A percentile compares a stretch with the other conserved stretches of the same genome.
These are phyloP conservation scores for Penicillium occitanis DNA, from an alignment of 2,329 filamentous ascomycete genomes.

Conservation along the genomic window DNA sequence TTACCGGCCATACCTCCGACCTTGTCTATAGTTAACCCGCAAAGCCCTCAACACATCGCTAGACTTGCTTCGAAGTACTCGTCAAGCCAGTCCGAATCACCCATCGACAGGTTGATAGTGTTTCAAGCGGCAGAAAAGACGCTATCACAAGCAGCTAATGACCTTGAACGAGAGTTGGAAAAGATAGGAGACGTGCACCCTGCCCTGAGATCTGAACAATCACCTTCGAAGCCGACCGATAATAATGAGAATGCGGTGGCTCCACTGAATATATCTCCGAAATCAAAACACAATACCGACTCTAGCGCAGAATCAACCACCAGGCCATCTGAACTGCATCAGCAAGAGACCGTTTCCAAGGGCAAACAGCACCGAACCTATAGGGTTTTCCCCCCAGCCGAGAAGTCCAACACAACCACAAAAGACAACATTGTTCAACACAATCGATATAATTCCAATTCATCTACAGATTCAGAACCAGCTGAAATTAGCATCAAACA, in stretches of 20 bases:
- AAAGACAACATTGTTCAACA: background rate
- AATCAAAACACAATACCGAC: background rate
- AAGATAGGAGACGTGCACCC: slow-evolving; percentile 24
- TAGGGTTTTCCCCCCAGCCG: slow-evolving; percentile 8
- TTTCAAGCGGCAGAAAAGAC: slow-evolving; percentile 23
- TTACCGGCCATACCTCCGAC: slow-evolving; percentile 36
- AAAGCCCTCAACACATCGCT: slow-evolving; percentile 13
- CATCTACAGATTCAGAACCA: background rate
- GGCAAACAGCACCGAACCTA: slow-evolving; percentile 8
- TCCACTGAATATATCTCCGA: slow-evolving; percentile 6
- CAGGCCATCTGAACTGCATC: background rate
- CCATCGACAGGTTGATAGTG: slow-evolving; percentile 8
- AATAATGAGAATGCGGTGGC: slow-evolving; percentile 7
- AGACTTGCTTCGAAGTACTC: slow-evolving; percentile 17
- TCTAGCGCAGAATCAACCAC: background rate
- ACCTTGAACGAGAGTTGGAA: slow-evolving; percentile 37
- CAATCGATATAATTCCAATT: background rate
- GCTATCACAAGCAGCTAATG: slow-evolving; percentile 37
- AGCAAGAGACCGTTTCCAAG: background rate
- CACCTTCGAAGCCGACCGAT: background rate
- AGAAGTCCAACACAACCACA: too few relatives aligned
- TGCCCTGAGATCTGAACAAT: background rate
- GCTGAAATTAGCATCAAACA: background rate
- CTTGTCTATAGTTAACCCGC: slow-evolving; percentile 17
- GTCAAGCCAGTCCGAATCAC: slow-evolving; percentile 1